Percentiles rank a stretch among this genome's conserved stretches.
phyloP scores from a whole-genome alignment of 257 asterid species.

The Mentha longifolia region DNA sequence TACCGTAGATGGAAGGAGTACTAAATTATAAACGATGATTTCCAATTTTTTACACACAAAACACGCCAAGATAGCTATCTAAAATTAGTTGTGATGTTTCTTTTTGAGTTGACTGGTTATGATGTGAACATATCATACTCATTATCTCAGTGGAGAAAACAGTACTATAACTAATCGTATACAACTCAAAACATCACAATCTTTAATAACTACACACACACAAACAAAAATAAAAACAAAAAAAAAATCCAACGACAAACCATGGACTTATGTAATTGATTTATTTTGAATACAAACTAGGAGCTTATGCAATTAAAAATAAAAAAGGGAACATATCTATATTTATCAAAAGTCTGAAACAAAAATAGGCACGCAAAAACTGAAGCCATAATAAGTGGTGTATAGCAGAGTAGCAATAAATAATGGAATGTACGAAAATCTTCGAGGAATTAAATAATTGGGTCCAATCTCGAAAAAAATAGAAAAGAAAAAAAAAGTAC shows the following conservation, averaged over 20 bases:
- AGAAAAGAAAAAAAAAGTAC: conserved; percentile 5
- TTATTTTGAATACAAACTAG: too few species aligned
- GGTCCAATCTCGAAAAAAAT: conserved; percentile 5
- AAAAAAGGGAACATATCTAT: neutral
- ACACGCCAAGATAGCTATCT: neutral
- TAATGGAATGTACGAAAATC: conserved; percentile 17
- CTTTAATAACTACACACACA: neutral
- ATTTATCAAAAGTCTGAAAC: neutral
- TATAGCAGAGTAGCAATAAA: neutral
- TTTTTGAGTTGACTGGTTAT: neutral
- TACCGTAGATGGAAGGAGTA: too few species aligned
- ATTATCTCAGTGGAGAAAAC: too few species aligned
- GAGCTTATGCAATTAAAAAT: too few species aligned
- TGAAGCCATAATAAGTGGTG: neutral
- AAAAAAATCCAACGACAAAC: too few species aligned
- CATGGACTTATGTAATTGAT: too few species aligned
- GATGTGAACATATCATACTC: too few species aligned
- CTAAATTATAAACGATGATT: too few species aligned
- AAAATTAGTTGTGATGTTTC: neutral
- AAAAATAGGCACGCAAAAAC: neutral
- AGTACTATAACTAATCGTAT: neutral
- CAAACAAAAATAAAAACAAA: too few species aligned
- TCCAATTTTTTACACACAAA: neutral
- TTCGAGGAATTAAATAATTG: conserved; percentile 8
- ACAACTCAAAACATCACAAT: neutral